Base-by-base conservation (phyloP, 306 rosid species). In the Castanea sativa region DNA sequence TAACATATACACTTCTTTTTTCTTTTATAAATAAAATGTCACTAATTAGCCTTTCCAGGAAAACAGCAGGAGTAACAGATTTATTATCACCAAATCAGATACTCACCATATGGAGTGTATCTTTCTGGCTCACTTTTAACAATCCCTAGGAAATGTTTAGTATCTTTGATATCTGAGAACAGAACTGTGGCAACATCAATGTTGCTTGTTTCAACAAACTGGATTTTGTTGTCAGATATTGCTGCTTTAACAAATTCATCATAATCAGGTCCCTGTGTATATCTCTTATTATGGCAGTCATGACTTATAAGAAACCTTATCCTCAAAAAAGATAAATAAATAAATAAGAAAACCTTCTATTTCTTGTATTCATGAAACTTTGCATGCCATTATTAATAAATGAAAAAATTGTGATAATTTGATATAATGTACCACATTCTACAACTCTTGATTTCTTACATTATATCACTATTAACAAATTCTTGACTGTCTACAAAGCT, bases 121-220 rank as follows among this genome's bases (percentile, higher is more conserved):
- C 88, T 95, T 87, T 95, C 99, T 0, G 93, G 92, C 83, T 95
- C 98, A 21, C 86, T 85, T 82, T 95, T 93, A 71, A 91, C 96
- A 52, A 93, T 83, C 74, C 97, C 98, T 77, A 93, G 76, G 76
- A 90, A 91, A 74, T 5, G 73, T 60, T 53, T 80, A 76, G 92
- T 69, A 76, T 81, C 43, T 81, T 75, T 83, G 61, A 84, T 79
- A 68, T 82, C 83, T 2, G 96, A 98, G 87, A 86, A 89, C 71
- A 95, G 92, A 80, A 90, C 83, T 35, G 11, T 79, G 77, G 98
- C 98, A 82, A 88, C 87, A 83, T 87, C 91, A 2, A 85, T 45
- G 83, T 82, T 75, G 71, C 71, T 88, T 69, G 81, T 91, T 85
- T 83, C 97, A 70, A 93, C 85, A 69, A 95, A 95, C 81, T 93